Evolutionary conservation across 2,329 filamentous ascomycete genomes (phyloP), one percentile per base, ranked within the genome.

Genomic region (Aspergillus intermedius): DNA sequence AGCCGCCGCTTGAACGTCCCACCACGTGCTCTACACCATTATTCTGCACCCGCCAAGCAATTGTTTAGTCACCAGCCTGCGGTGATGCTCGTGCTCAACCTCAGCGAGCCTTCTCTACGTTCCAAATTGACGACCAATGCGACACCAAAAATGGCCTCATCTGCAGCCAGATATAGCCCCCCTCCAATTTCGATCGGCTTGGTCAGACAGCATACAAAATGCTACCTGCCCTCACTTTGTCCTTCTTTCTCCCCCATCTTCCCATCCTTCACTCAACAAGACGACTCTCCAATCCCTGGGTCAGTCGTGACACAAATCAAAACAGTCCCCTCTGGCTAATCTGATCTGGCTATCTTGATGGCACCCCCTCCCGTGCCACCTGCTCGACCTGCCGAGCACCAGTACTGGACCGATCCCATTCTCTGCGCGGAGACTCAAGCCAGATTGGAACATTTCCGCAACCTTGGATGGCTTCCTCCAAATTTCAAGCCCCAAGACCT

Each of bases 341-440:
- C 32, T 19, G 17, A 34, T 46, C 39, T 42, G 19, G 44, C 19
- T 21, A 44, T 42, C 34, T 37, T n/a, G 0, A 59, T 61, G 40
- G 44, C 49, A 17, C 35, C 35, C 17, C 2, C 9, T 21, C 5
- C 17, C 9, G 3, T 10, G 7, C 35, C n/a, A 2, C 17, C 17
- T 10, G 17, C 35, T 21, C 15, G 10, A 2, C n/a, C n/a, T 10
- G 17, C 21, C 43, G 35, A 62, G 47, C 48, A 59, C 41, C 22
- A 63, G 30, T 57, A 50, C 52, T 61, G 30, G 60, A 60, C 52
- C 9, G 43, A 62, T 40, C 53, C 53, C 1, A 62, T 62, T 25
- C 60, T 62, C 42, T 61, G 40, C 42, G 49, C 60, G 42, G 55
- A 62, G 46, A 62, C 57, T 48, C 44, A 41, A 56, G 51, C 54